Conservation (phyloP, 768 basidiomycete genomes). For the Tephrocybe rancida region DNA sequence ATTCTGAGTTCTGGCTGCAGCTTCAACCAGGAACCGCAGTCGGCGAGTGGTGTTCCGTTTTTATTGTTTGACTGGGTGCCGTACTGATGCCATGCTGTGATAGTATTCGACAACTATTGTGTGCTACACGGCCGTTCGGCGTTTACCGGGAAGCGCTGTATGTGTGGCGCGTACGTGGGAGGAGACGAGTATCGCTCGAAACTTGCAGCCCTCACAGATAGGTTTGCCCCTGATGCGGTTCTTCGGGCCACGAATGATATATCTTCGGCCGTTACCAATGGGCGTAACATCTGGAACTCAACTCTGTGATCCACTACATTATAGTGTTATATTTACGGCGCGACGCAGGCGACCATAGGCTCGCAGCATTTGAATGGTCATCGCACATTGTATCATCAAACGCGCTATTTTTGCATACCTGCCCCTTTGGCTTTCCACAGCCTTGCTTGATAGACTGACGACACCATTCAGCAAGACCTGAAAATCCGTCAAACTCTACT, state of each 20-base stretch:
- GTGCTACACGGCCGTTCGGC: slow-evolving; percentile 94
- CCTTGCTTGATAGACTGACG: no score
- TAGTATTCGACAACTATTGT: slow-evolving; percentile 91
- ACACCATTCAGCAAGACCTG: no score
- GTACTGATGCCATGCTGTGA: no score
- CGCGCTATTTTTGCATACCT: no score
- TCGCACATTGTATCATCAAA: background rate
- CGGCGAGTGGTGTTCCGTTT: slow-evolving; percentile 46
- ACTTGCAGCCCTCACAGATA: slow-evolving; percentile 66
- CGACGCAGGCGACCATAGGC: no score
- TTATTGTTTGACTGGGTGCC: no score
- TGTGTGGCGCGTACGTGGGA: slow-evolving; percentile 97
- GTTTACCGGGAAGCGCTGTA: slow-evolving; percentile 83
- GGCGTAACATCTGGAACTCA: slow-evolving; percentile 61
- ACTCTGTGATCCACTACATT: slow-evolving; percentile 40
- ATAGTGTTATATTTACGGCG: background rate
- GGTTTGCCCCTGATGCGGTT: slow-evolving; percentile 43
- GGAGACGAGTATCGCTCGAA: slow-evolving; percentile 88
- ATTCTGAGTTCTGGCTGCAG: slow-evolving; percentile 92
- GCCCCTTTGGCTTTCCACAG: no score
- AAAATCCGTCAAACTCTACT: no score
- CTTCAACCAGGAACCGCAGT: slow-evolving; percentile 86
- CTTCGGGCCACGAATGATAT: slow-evolving; percentile 25
- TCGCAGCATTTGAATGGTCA: background rate
- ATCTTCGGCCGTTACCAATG: slow-evolving; percentile 26